These are phyloP conservation scores for Lophiotrema nucula DNA, from an alignment of 495 filamentous ascomycete genomes.

Conservation along the genomic window DNA sequence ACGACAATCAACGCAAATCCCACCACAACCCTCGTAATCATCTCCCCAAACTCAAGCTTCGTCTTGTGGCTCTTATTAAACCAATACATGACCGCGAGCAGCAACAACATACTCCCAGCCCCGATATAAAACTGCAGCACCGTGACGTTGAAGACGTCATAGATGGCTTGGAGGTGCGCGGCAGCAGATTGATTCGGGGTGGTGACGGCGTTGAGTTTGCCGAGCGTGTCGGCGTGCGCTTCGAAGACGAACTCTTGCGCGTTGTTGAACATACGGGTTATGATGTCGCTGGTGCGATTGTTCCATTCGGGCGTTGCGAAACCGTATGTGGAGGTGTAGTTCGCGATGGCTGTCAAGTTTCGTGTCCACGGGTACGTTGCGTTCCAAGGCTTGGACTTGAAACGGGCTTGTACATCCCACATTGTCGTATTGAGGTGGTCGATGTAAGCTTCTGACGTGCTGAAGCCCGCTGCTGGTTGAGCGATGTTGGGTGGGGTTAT, in stretches of 20 bases:
- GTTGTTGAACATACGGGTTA: background rate
- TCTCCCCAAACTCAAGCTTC: constrained; percentile 1
- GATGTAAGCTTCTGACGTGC: background rate
- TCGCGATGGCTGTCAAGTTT: background rate
- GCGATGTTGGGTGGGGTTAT: background rate
- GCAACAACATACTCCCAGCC: background rate
- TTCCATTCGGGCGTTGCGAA: background rate
- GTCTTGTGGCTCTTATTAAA: constrained; percentile 1
- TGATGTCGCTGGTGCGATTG: background rate
- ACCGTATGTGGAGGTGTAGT: background rate
- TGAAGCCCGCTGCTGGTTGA: background rate
- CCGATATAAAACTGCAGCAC: constrained; percentile 8
- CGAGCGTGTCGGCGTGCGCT: background rate
- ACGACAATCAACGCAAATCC: background rate
- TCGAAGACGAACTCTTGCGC: background rate
- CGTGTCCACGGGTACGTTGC: background rate
- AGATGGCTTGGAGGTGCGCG: background rate
- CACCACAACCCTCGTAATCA: background rate
- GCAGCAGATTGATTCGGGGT: background rate
- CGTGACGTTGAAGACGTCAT: constrained; percentile 2
- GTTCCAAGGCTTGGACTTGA: background rate
- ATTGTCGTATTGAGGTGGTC: background rate
- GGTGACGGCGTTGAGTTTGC: background rate
- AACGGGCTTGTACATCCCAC: background rate
- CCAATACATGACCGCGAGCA: constrained; percentile 7